A percentile compares a stretch with the other conserved stretches of the same genome.
phyloP scores from a whole-genome alignment of 139 green algal species.

The Zygnema circumcarinatum region DNA sequence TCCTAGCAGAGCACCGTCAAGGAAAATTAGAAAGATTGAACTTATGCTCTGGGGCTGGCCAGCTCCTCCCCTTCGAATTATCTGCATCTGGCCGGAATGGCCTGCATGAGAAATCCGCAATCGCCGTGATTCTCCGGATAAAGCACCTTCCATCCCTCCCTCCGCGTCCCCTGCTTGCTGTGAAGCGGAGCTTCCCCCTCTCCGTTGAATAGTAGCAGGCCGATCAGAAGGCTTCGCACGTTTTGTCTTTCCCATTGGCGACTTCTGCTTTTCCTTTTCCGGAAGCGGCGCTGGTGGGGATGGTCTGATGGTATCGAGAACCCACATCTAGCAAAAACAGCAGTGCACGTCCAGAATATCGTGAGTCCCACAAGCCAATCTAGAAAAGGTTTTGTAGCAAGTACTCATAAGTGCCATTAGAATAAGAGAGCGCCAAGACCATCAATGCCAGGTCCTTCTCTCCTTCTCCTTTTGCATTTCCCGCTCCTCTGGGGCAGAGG shows the following conservation, averaged over 20 bases:
- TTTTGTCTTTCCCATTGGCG: background rate
- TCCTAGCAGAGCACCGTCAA: background rate
- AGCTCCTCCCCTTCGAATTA: background rate
- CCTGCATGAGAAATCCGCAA: background rate
- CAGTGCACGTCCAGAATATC: background rate
- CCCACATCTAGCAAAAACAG: background rate
- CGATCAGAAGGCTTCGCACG: background rate
- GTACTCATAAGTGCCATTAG: no score
- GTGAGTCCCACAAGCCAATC: background rate
- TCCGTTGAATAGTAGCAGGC: background rate
- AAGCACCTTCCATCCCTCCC: background rate
- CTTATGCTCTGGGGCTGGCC: background rate
- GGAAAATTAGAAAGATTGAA: background rate
- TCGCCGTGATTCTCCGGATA: background rate
- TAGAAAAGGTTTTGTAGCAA: background rate
- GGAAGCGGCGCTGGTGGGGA: background rate
- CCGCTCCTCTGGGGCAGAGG: no score
- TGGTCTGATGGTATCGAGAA: background rate
- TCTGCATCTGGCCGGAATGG: background rate
- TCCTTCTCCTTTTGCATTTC: no score
- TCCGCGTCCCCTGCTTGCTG: background rate
- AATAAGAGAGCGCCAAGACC: no score
- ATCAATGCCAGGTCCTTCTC: no score
- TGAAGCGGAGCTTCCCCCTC: background rate
- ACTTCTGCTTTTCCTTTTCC: background rate